Base-by-base conservation (phyloP, 306 rosid genomes). In the Arachis hypogaea region DNA sequence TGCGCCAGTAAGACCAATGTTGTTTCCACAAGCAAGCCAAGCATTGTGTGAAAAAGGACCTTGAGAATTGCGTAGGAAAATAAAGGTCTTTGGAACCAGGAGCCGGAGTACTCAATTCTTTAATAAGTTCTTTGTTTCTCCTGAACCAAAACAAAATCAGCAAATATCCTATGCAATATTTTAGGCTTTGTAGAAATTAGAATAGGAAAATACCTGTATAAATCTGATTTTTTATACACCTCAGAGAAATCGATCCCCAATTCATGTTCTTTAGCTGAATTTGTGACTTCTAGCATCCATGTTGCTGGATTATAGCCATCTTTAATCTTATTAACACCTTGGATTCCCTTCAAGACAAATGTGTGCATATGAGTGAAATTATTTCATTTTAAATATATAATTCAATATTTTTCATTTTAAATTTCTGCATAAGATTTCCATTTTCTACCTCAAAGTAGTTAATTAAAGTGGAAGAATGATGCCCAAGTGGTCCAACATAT, bases 1-100 rank as follows among this genome's bases (percentile, higher is more conserved):
- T 82, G 69, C 87, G 87, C 92, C 92, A 85, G 60, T 87, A 85
- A n/a, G 92, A 87, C 86, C 84, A 85, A 78, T 80, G 80, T 72
- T 80, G 89, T 46, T 87, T 87, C 89, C 87, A 87, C 59, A 87
- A 78, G 81, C 91, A 87, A 65, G 87, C 91, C 74, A 78, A 68
- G 80, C 80, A 82, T 82, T 87, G 90, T 28, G 80, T 81, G 43
- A 65, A 70, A 61, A 81, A 77, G 28, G 91, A 76, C 38, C 68
- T 85, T 56, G 91, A 77, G 56, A 80, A 87, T 29, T 60, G 75
- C 9, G 89, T 72, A 45, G 65, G 76, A 46, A 87, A 85, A 73
- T 82, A 59, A 18, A 87, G 83, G 74, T 85, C 89, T 51, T 58
- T 76, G 0, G 89, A 87, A 78, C 78, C 92, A 18, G 89, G 66